Conservation (phyloP, 2,329 filamentous ascomycete species). For the Neonectria coccinea region DNA sequence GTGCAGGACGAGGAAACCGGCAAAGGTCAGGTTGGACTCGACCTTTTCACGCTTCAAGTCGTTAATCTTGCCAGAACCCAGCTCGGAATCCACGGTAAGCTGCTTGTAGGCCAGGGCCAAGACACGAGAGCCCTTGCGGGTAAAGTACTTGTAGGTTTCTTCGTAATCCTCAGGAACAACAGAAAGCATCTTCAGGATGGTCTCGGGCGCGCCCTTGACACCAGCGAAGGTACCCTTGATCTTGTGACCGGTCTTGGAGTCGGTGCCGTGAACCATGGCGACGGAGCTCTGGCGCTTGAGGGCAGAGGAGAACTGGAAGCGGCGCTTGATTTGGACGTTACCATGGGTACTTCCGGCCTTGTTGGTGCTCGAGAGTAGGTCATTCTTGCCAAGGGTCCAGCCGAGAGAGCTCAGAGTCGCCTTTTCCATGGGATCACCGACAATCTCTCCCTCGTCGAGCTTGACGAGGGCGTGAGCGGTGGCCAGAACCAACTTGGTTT, state of each 20-base stretch:
- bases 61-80: constrained; percentile 88
- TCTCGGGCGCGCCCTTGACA: constrained; percentile 97
- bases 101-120: constrained; percentile 95
- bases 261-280: constrained; percentile 80
- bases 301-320: constrained; percentile 98
- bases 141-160: constrained; percentile 98
- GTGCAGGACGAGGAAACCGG: constrained; percentile 94
- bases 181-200: constrained; percentile 92
- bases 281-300: constrained; percentile 97
- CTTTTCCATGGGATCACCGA: constrained; percentile 99
- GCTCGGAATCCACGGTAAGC: constrained; percentile 82
- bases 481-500: constrained; percentile 92
- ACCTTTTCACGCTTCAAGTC: constrained; percentile 94
- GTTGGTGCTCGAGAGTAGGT: constrained; percentile 76
- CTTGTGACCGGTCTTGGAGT: constrained; percentile 79
- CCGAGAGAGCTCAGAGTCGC: constrained; percentile 90
- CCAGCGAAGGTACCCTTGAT: constrained; percentile 89
- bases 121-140: constrained; percentile 93
- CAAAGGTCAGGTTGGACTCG: constrained; percentile 86
- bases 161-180: constrained; percentile 89
- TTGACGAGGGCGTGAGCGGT: constrained; percentile 96
- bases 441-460: constrained; percentile 95
- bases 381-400: constrained; percentile 92
- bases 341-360: constrained; percentile 62
- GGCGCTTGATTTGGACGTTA: constrained; percentile 91